Evolutionary conservation across 2,329 filamentous ascomycete genomes (phyloP).

Genomic region (Penicillium sp.): DNA sequence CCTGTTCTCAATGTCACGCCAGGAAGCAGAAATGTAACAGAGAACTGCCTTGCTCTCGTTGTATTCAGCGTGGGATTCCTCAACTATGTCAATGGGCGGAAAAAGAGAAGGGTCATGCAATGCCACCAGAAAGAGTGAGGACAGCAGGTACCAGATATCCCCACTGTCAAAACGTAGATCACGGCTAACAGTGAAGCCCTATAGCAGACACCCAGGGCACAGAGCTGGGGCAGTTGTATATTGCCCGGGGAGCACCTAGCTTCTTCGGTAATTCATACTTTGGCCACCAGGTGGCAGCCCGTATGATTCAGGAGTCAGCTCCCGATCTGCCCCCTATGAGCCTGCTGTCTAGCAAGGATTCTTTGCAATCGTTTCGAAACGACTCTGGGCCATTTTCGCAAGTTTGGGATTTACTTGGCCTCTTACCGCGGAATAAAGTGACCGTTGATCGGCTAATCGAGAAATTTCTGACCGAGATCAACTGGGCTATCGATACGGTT

Average conservation of each 20-base stretch:
- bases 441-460: conserved; percentile 36
- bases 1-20: conserved; percentile 12
- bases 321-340: conserved; percentile 22
- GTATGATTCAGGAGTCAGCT: conserved; percentile 30
- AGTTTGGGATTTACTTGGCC: conserved; percentile 42
- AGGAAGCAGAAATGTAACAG: conserved; percentile 14
- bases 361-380: conserved; percentile 21
- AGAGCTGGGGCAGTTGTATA: conserved; percentile 28
- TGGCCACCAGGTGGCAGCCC: conserved; percentile 32
- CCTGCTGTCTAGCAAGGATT: conserved; percentile 18
- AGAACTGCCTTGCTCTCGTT: conserved; percentile 10
- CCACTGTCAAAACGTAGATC: background rate
- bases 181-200: background rate
- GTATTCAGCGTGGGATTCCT: conserved; percentile 10
- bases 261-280: conserved; percentile 34
- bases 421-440: conserved; percentile 37
- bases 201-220: conserved; percentile 8
- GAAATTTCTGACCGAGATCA: conserved; percentile 37
- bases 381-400: conserved; percentile 34
- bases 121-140: background rate
- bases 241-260: conserved; percentile 29
- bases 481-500: conserved; percentile 37
- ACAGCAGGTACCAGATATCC: conserved; percentile 3
- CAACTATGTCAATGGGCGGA: conserved; percentile 11
- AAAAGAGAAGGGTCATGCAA: background rate